phyloP scores from a whole-genome alignment of 208 protist genomes.

The Crithidia brevicula region DNA sequence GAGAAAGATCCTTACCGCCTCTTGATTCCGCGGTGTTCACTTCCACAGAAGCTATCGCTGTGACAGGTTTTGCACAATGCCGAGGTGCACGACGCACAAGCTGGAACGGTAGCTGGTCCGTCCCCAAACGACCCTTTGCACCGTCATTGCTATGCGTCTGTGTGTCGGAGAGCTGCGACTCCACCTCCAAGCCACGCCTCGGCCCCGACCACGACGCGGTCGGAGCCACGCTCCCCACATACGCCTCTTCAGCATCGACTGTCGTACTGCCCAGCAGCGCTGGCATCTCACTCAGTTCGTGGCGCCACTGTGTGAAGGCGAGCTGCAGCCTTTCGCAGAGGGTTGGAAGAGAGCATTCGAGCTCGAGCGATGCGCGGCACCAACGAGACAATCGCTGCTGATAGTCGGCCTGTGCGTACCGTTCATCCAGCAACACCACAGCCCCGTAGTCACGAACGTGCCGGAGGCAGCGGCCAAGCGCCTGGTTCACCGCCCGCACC shows the following conservation, averaged over 20 bases:
- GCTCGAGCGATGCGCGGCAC: conserved; percentile 50
- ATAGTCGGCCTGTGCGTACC: conserved; percentile 57
- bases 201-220: not conserved
- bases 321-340: conserved; percentile 12
- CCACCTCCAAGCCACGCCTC: not conserved
- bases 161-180: not conserved
- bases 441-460: conserved; percentile 95
- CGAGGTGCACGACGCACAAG: conserved; percentile 11
- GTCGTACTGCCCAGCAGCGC: not conserved
- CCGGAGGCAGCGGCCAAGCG: conserved; percentile 95
- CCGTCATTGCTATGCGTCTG: not conserved
- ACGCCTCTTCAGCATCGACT: not conserved
- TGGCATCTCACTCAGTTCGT: not conserved
- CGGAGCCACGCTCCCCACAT: not conserved
- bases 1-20: not conserved
- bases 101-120: conserved; percentile 31
- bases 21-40: not conserved
- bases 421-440: conserved; percentile 93
- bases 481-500: conserved; percentile 96
- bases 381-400: conserved; percentile 53
- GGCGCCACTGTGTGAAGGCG: conserved; percentile 21
- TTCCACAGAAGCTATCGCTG: not conserved
- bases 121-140: conserved; percentile 8
- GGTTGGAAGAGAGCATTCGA: conserved; percentile 28
- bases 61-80: not conserved